Evolutionary conservation across 768 basidiomycete species (phyloP).

Genomic region (Cyathus striatus): DNA sequence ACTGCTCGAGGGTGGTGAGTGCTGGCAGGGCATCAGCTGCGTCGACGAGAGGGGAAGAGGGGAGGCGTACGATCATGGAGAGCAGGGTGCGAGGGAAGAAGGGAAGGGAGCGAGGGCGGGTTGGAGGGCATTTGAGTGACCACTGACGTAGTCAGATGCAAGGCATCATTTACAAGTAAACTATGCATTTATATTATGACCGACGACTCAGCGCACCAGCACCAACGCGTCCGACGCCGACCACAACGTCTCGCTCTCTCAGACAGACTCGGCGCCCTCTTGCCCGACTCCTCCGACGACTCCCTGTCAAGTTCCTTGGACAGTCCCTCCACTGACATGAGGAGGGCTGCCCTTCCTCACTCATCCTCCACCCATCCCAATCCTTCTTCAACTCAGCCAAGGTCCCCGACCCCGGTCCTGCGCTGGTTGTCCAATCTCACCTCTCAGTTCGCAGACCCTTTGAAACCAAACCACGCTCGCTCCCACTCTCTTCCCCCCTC

Average conservation of each 20-base stretch:
- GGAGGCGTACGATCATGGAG: slow-evolving; percentile 41
- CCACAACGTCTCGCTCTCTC: slow-evolving; percentile 12
- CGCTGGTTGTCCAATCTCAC: slow-evolving; percentile 39
- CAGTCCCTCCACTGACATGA: background rate
- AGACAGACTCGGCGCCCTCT: slow-evolving; percentile 15
- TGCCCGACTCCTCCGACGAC: background rate
- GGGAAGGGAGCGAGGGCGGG: background rate
- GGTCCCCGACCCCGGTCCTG: slow-evolving; percentile 25
- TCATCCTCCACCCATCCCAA: slow-evolving; percentile 1
- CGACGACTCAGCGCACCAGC: too few species aligned
- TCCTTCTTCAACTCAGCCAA: slow-evolving; percentile 6
- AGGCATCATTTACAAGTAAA: too few species aligned
- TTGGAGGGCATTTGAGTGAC: background rate
- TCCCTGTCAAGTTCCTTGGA: background rate
- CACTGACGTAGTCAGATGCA: background rate
- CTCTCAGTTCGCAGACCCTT: too few species aligned
- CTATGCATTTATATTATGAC: too few species aligned
- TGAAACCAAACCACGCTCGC: slow-evolving; percentile 5
- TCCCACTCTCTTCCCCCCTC: slow-evolving; percentile 19
- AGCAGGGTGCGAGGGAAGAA: slow-evolving; percentile 49
- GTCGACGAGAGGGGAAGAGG: slow-evolving; percentile 1
- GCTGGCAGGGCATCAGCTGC: slow-evolving; percentile 25
- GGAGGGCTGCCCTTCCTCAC: background rate
- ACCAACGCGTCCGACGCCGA: slow-evolving; percentile 12
- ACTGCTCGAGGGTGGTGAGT: slow-evolving; percentile 48